Evolutionary conservation across 441 rosid species (phyloP).

Genomic region (Sinapis alba): DNA sequence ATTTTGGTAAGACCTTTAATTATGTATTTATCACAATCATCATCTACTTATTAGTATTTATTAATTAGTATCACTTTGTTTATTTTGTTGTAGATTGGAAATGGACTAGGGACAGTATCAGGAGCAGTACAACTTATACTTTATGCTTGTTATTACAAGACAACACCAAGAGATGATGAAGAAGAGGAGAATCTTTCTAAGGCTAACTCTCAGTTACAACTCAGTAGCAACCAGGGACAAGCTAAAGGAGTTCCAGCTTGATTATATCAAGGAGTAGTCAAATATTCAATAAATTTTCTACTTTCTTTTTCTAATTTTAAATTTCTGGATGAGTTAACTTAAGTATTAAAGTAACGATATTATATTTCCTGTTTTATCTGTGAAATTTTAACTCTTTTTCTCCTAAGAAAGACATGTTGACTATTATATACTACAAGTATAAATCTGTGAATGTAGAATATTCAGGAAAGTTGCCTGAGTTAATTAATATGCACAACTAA

Average conservation of each 20-base stretch:
- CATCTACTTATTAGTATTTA: neutral
- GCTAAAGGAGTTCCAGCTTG: constrained; percentile 29
- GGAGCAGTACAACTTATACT: constrained; percentile 57
- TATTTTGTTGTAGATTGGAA: constrained; percentile 43
- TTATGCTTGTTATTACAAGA: constrained; percentile 50
- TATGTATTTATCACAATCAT: neutral
- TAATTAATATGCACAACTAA: neutral
- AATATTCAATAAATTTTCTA: neutral
- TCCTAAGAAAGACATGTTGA: neutral
- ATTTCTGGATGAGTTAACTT: neutral
- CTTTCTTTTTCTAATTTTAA: neutral
- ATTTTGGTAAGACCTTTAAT: constrained; percentile 50
- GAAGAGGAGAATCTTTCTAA: constrained; percentile 2
- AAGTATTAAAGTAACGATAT: neutral
- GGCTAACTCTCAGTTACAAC: constrained; percentile 43
- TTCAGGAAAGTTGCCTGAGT: neutral
- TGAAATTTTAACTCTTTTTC: neutral
- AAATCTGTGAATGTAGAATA: neutral
- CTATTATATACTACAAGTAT: neutral
- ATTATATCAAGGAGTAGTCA: neutral
- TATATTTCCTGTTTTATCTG: neutral
- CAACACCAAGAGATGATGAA: constrained; percentile 50
- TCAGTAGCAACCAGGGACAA: constrained; percentile 31
- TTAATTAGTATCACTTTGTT: neutral
- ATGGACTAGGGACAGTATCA: constrained; percentile 54